Evolutionary conservation across 352 stramenopile genomes (phyloP).

Genomic region (Phytophthora tentaculata): DNA sequence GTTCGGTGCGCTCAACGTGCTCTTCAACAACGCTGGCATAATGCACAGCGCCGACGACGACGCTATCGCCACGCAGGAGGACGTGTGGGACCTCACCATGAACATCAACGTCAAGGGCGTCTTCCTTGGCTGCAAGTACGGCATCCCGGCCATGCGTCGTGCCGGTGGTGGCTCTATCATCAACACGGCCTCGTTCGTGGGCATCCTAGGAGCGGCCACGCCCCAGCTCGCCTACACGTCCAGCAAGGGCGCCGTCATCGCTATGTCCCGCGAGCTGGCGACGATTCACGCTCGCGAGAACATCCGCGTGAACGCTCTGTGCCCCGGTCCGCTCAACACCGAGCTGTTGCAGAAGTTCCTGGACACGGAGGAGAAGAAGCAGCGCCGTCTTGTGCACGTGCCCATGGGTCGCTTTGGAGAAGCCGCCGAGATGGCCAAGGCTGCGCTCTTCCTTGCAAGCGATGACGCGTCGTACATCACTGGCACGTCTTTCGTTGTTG

Average conservation of each 20-base stretch:
- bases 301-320: conserved; percentile 89
- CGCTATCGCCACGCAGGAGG: conserved; percentile 73
- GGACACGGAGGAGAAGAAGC: conserved; percentile 84
- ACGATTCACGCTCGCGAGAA: conserved; percentile 89
- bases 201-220: conserved; percentile 79
- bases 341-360: conserved; percentile 90
- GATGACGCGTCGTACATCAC: conserved; percentile 89
- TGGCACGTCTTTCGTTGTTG: conserved; percentile 86
- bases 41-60: conserved; percentile 87
- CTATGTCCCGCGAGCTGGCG: conserved; percentile 86
- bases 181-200: conserved; percentile 90
- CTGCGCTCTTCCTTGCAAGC: conserved; percentile 85
- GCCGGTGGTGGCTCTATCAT: conserved; percentile 86
- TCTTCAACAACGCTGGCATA: conserved; percentile 91
- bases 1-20: conserved; percentile 78
- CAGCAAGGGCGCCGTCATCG: conserved; percentile 88
- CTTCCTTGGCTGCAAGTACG: conserved; percentile 91
- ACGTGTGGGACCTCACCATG: conserved; percentile 89
- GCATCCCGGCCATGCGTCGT: conserved; percentile 80
- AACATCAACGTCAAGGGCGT: conserved; percentile 91
- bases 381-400: conserved; percentile 86
- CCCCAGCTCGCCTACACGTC: conserved; percentile 90
- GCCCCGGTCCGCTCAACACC: conserved; percentile 86
- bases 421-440: conserved; percentile 88
- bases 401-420: conserved; percentile 90